phyloP scores from a whole-genome alignment of 2,329 filamentous ascomycete species.

The Ilyonectria sp. region DNA sequence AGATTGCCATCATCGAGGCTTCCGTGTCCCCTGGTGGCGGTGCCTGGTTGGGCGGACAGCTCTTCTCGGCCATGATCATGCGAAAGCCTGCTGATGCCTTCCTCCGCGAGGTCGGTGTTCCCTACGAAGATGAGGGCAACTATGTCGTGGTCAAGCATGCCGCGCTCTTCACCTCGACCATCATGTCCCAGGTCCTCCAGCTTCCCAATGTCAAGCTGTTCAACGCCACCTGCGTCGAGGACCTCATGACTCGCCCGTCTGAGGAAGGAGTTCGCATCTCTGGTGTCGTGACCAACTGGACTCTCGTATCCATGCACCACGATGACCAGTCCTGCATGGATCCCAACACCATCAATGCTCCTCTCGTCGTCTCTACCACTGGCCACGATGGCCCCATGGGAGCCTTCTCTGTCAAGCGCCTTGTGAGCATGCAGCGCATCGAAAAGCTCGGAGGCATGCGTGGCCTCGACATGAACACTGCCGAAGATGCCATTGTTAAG shows the following conservation, averaged over 20 bases:
- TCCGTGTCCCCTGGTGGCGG: conserved; percentile 90
- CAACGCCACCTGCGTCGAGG: conserved; percentile 94
- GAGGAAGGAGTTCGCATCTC: conserved; percentile 77
- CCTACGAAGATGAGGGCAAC: conserved; percentile 89
- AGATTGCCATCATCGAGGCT: conserved; percentile 92
- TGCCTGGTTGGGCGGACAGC: conserved; percentile 93
- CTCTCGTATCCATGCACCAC: conserved; percentile 88
- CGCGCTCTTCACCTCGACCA: conserved; percentile 90
- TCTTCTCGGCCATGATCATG: conserved; percentile 97
- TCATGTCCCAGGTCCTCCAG: conserved; percentile 85
- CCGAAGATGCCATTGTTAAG: conserved; percentile 95
- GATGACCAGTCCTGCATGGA: conserved; percentile 97
- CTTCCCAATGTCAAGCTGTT: conserved; percentile 97
- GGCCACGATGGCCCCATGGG: conserved; percentile 94
- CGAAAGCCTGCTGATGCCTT: conserved; percentile 92
- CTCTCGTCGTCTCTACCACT: conserved; percentile 89
- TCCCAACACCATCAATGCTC: conserved; percentile 96
- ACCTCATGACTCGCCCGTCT: conserved; percentile 85
- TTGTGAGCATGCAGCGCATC: conserved; percentile 89
- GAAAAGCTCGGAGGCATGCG: conserved; percentile 93
- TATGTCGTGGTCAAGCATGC: conserved; percentile 96
- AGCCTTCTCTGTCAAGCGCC: conserved; percentile 90
- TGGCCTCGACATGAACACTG: conserved; percentile 91
- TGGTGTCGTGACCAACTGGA: conserved; percentile 97
- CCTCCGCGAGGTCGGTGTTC: conserved; percentile 83